Conservation (phyloP, 805 yeast species). For the Schwanniomyces pseudopolymorphus region DNA sequence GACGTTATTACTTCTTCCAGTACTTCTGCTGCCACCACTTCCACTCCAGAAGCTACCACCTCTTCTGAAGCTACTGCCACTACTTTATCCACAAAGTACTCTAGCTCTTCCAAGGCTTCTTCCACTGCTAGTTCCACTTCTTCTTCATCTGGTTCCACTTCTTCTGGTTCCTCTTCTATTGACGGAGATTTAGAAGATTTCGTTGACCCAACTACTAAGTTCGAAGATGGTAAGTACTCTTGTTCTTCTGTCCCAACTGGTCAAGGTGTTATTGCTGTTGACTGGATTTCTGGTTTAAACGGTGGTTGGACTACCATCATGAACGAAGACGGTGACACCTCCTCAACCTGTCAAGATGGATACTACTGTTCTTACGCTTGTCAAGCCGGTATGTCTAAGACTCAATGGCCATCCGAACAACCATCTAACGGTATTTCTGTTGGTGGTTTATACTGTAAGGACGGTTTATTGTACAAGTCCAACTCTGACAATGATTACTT, state of each 20-base stretch:
- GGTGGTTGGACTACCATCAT: slow-evolving; percentile 47
- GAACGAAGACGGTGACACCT: slow-evolving; percentile 50
- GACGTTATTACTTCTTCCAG: slow-evolving; percentile 33
- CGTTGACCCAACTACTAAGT: slow-evolving; percentile 47
- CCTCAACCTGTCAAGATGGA: slow-evolving; percentile 56
- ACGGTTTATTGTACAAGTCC: slow-evolving; percentile 62
- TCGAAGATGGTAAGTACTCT: slow-evolving; percentile 67
- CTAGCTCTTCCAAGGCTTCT: slow-evolving; percentile 9
- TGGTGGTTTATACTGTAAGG: slow-evolving; percentile 67
- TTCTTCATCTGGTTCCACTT: slow-evolving; percentile 12
- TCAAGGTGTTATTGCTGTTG: slow-evolving; percentile 67
- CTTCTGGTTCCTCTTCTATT: slow-evolving; percentile 35
- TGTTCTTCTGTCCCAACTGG: slow-evolving; percentile 76
- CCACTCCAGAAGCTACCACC: slow-evolving; percentile 5
- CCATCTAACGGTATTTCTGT: slow-evolving; percentile 69
- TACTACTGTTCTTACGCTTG: slow-evolving; percentile 77
- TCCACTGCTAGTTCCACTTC: slow-evolving; percentile 7
- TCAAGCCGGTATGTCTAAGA: slow-evolving; percentile 77
- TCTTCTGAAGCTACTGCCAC: slow-evolving; percentile 7
- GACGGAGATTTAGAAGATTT: slow-evolving; percentile 61
- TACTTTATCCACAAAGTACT: slow-evolving; percentile 3
- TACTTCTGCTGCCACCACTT: slow-evolving; percentile 7
- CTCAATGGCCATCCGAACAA: slow-evolving; percentile 73
- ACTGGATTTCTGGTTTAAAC: slow-evolving; percentile 49
- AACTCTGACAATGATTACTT: slow-evolving; percentile 50